Evolutionary conservation across 2,329 filamentous ascomycete genomes (phyloP).

Genomic region (Aureobasidium sp.): DNA sequence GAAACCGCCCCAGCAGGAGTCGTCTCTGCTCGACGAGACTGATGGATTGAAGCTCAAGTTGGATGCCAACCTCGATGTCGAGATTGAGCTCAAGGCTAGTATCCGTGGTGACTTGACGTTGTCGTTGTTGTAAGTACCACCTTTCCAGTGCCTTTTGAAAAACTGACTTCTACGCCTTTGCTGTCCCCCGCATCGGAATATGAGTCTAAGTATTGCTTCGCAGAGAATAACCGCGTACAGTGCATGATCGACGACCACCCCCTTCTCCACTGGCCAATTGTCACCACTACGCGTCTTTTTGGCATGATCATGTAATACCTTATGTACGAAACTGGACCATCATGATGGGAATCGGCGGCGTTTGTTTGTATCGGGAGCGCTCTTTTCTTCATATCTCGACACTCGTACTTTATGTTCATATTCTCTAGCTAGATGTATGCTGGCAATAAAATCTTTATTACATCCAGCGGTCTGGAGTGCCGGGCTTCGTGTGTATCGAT

Average conservation of each 20-base stretch:
- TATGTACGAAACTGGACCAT: constrained; percentile 9
- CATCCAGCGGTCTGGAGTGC: neutral
- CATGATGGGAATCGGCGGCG: constrained; percentile 9
- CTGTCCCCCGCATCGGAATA: constrained; percentile 6
- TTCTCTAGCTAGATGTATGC: neutral
- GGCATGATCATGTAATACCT: constrained; percentile 6
- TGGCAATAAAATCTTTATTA: neutral
- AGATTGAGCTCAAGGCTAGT: constrained; percentile 78
- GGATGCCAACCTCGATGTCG: constrained; percentile 73
- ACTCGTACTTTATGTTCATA: neutral
- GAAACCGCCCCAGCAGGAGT: constrained; percentile 22
- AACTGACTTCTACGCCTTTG: neutral
- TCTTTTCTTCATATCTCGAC: neutral
- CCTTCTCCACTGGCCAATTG: neutral
- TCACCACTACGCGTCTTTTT: neutral
- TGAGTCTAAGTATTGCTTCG: constrained; percentile 1
- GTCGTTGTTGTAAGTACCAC: constrained; percentile 62
- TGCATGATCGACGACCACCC: constrained; percentile 5
- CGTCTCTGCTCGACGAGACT: constrained; percentile 41
- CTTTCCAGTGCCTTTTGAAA: no score
- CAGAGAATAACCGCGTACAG: constrained; percentile 15
- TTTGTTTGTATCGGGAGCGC: constrained; percentile 2
- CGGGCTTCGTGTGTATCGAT: neutral
- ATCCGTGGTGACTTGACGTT: constrained; percentile 79
- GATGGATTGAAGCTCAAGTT: constrained; percentile 66